Evolutionary conservation across 257 asterid species (phyloP), one percentile per base, ranked within the genome.

Genomic region (Nicotiana noctiflora): DNA sequence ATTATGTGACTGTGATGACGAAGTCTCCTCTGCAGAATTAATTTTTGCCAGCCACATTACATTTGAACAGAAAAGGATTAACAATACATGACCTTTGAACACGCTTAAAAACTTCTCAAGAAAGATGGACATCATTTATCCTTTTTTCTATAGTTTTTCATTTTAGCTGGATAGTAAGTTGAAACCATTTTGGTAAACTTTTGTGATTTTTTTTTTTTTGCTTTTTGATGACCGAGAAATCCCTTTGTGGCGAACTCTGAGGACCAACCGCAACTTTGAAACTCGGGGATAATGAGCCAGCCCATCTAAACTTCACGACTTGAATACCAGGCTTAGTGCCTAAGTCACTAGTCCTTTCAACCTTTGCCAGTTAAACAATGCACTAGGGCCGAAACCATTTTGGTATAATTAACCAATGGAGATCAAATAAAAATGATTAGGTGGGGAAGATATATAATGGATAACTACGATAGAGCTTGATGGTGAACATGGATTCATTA

Each of bases 11-110:
- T 82, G 89, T 51, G 80, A 86, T 14, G 90, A 79, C 15, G 84
- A 70, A 68, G 88, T 90, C 37, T 53, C 75, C 61, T 85, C 97
- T 91, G 91, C 84, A 82, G 76, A 44, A 81, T 84, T 37, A 34
- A 57, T 51, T 56, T 63, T 77, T 34, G n/a, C 81, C 25, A 34
- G 32, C 34, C 81, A 77, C 32, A 77, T 77, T 59, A 77, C 6
- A 13, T 57, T 77, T 46, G 32, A 77, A 77, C 70, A 32, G 29
- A 34, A 37, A 78, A 37, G 37, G 55, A 60, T n/a, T 19, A 49
- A 57, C 60, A n/a, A 21, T 3, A 34, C 60, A 21, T 53, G 15
- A 15, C 70, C 61, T 9, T 61, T 8, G 29, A 34, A 34, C 32
- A 23, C 25, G 67, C 27, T 40, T 37, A 19, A 61, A 37, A 34